Evolutionary conservation across 78 protist species (phyloP).

Genomic region (Paulinella micropora): DNA sequence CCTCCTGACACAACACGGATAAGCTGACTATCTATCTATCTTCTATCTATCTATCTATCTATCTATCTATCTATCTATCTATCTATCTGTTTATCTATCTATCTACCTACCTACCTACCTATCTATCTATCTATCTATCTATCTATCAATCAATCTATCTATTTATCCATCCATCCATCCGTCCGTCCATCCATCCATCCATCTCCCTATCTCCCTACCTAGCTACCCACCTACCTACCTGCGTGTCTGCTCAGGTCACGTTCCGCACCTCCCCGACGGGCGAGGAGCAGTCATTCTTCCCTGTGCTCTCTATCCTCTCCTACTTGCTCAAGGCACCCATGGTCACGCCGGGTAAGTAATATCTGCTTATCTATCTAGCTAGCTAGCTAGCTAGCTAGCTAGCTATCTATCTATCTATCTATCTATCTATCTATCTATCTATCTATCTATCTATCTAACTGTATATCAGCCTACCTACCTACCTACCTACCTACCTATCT

Average conservation of each 20-base stretch:
- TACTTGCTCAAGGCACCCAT: conserved; percentile 72
- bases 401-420: neutral
- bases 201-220: neutral
- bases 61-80: no score
- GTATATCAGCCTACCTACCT: neutral
- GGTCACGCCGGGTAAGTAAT: conserved; percentile 43
- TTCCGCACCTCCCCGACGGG: no score
- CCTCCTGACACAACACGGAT: no score
- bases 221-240: neutral
- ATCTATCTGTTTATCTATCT: no score
- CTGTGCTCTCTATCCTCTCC: conserved; percentile 65
- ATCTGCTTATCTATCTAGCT: neutral
- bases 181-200: neutral
- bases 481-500: neutral
- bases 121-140: neutral
- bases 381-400: neutral
- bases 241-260: no score
- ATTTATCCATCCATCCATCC: neutral
- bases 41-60: no score
- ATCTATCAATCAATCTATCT: neutral
- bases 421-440: neutral
- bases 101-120: neutral
- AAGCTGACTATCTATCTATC: no score
- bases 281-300: no score
- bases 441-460: neutral